Percentiles rank a stretch among this genome's conserved stretches.
phyloP scores from a whole-genome alignment of 352 stramenopile species.

The Globisporangium cederbergense region DNA sequence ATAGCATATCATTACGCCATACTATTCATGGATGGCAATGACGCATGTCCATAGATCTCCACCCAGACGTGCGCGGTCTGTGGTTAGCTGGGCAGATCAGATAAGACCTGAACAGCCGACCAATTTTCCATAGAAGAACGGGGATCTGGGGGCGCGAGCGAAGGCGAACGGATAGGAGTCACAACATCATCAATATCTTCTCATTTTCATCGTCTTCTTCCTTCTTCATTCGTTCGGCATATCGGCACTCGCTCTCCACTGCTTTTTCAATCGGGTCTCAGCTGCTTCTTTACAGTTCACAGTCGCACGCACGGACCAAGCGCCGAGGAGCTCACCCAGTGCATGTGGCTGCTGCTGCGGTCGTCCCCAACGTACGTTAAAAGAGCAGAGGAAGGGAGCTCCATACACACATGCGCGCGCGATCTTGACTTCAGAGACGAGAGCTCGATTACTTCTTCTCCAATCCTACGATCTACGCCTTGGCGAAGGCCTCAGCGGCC shows the following conservation, averaged over 20 bases:
- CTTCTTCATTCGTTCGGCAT: neutral
- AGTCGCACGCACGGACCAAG: neutral
- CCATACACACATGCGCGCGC: neutral
- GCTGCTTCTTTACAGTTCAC: neutral
- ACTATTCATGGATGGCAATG: too few species aligned
- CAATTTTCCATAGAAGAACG: neutral
- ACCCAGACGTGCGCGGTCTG: neutral
- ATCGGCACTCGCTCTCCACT: neutral
- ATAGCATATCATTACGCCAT: neutral
- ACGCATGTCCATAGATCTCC: neutral
- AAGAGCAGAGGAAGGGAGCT: neutral
- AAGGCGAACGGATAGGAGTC: neutral
- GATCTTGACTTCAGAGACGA: neutral
- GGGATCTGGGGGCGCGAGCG: neutral
- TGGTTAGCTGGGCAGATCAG: too few species aligned
- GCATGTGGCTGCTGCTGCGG: neutral
- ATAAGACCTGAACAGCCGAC: neutral
- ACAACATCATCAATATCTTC: slow-evolving; percentile 11
- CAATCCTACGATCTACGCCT: slow-evolving; percentile 39
- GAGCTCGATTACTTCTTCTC: slow-evolving; percentile 10
- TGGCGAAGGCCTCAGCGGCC: slow-evolving; percentile 74
- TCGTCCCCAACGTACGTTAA: neutral
- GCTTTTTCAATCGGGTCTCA: neutral
- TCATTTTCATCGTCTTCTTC: slow-evolving; percentile 9
- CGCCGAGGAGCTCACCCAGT: neutral